Evolutionary conservation across 176 grass and related monocot genomes (phyloP), one percentile per base, ranked within the genome.

Genomic region (Elymus sibiricus): DNA sequence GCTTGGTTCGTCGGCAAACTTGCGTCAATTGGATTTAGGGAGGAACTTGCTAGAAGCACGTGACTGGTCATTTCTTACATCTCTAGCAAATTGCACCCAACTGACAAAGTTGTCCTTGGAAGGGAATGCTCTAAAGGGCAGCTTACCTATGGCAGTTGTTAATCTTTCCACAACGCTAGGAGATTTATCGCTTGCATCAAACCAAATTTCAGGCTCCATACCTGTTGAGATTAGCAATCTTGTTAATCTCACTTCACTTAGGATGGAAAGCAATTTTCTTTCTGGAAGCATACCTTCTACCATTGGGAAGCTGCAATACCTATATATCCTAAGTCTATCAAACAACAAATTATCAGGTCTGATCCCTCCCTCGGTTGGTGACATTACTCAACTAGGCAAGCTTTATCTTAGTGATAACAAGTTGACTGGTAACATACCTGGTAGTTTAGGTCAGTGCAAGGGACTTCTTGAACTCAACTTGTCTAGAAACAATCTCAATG

Each of bases 271-370:
- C 22, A 95, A 95, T 65, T 77, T 90, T 25, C 71, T 95, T 19
- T 77, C 68, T 19, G 86, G 90, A 14, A 61, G n/a, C 37, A 89
- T 95, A 66, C 90, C 88, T 24, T 7, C 37, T 26, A 86, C 59
- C 2, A 84, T 95, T 15, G 91, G 93, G 4, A 84, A 80, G 7
- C 65, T 95, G 1, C 3, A 37, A 6, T 24, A 32, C 1, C 44
- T 95, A 64, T 68, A 64, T 72, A 14, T 69, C 4, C 77, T 95
- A 63, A 47, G 25, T 69, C 73, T 95, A 58, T 91, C 75, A 2
- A 82, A 31, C 17, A 95, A 95, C 70, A 87, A 46, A 70, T 82
- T 95, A 14, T 90, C 83, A 13, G 86, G 94, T 6, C 70, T 49
- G 13, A 91, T 95, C 8, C 94, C 88, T 8, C 37, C 44, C 10